These are phyloP conservation scores for Yamadazyma scolyti DNA, from an alignment of 805 yeast species.

Conservation along the genomic window DNA sequence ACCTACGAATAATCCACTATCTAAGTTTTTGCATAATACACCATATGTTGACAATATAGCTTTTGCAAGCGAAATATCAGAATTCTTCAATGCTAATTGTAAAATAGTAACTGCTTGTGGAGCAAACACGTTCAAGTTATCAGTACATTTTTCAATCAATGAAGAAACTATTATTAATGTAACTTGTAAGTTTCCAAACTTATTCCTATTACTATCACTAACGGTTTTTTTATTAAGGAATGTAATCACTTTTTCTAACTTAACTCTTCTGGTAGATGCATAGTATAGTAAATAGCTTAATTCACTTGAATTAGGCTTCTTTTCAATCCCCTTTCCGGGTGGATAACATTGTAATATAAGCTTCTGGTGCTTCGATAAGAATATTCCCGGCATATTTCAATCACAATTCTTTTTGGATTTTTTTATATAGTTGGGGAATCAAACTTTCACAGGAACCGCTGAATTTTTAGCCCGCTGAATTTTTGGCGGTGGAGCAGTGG, in stretches of 20 bases:
- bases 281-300: conserved; percentile 83
- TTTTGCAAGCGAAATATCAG: conserved; percentile 62
- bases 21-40: conserved; percentile 45
- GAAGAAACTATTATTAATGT: conserved; percentile 68
- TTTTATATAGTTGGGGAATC: no score
- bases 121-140: conserved; percentile 82
- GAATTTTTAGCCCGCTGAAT: no score
- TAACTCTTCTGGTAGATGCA: conserved; percentile 84
- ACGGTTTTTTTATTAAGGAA: conserved; percentile 61
- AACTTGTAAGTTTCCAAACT: conserved; percentile 80
- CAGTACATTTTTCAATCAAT: conserved; percentile 71
- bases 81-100: conserved; percentile 44
- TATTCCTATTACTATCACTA: conserved; percentile 55
- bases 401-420: no score
- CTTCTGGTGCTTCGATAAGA: conserved; percentile 78
- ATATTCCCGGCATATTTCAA: conserved; percentile 9
- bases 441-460: no score
- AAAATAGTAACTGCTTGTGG: conserved; percentile 62
- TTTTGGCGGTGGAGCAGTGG: no score
- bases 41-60: conserved; percentile 46
- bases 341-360: conserved; percentile 91
- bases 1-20: conserved; percentile 61
- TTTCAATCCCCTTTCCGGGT: conserved; percentile 79
- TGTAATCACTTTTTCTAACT: conserved; percentile 79
- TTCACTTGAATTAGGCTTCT: conserved; percentile 90